Conservation (phyloP, 805 yeast genomes). For the Dipodascopsis uninucleata region DNA sequence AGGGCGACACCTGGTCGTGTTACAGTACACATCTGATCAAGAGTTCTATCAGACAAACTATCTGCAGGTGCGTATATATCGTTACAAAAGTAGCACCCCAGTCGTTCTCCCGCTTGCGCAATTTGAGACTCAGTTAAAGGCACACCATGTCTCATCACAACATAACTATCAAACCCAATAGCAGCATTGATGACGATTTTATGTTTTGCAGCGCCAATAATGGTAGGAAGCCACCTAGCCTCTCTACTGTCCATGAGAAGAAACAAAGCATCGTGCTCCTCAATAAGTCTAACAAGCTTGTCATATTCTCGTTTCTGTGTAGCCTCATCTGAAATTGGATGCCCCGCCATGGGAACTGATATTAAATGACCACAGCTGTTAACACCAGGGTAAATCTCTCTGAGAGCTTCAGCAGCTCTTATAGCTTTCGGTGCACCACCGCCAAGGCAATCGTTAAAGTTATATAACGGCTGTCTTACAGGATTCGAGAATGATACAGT, state of each 20-base stretch:
- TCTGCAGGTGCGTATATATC: slow-evolving; percentile 94
- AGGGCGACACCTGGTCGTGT: slow-evolving; percentile 95
- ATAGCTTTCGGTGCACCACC: slow-evolving; percentile 76
- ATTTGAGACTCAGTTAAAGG: slow-evolving; percentile 11
- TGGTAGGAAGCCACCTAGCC: slow-evolving; percentile 95
- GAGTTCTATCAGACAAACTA: slow-evolving; percentile 76
- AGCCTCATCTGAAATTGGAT: slow-evolving; percentile 60
- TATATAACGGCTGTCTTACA: slow-evolving; percentile 85
- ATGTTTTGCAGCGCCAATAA: slow-evolving; percentile 59
- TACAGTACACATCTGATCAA: slow-evolving; percentile 98
- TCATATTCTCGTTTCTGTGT: slow-evolving; percentile 52
- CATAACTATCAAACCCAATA: slow-evolving; percentile 85
- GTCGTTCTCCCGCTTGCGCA: slow-evolving; percentile 36
- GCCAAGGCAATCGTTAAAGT: slow-evolving; percentile 71
- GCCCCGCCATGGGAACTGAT: slow-evolving; percentile 96
- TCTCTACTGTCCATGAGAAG: slow-evolving; percentile 92
- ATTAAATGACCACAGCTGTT: slow-evolving; percentile 50
- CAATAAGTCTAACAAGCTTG: slow-evolving; percentile 50
- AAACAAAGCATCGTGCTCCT: slow-evolving; percentile 70
- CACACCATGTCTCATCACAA: slow-evolving; percentile 91
- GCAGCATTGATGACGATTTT: slow-evolving; percentile 90
- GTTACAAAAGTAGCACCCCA: slow-evolving; percentile 95
- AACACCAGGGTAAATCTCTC: slow-evolving; percentile 75
- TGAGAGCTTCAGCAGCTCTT: slow-evolving; percentile 70
- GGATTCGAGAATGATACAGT: slow-evolving; percentile 89